A percentile compares a stretch with the other conserved stretches of the same genome.
Evolutionary conservation across 1,284 basidiomycete species (phyloP).

Genomic region (Apiotrichum brassicae): DNA sequence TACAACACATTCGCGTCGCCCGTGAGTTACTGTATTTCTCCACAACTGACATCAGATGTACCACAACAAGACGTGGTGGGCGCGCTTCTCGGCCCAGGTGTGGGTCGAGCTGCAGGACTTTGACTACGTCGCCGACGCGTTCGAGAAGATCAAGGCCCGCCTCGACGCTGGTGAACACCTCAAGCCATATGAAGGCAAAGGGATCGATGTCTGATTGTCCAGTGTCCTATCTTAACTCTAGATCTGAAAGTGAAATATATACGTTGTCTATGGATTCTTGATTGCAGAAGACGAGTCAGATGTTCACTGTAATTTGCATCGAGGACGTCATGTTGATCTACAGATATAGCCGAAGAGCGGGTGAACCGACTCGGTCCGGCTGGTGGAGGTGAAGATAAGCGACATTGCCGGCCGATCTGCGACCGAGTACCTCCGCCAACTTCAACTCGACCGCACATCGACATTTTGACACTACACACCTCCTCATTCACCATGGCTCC

Average conservation of each 20-base stretch:
- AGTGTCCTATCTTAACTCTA: too few species aligned
- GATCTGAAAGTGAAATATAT: neutral
- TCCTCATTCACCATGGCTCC: neutral
- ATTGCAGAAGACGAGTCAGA: too few species aligned
- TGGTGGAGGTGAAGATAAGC: neutral
- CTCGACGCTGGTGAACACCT: conserved; percentile 13
- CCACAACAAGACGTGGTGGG: conserved; percentile 65
- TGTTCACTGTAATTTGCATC: too few species aligned
- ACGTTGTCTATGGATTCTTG: too few species aligned
- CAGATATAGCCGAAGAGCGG: neutral
- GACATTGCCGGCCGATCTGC: too few species aligned
- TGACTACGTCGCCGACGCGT: conserved; percentile 28
- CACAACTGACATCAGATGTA: too few species aligned
- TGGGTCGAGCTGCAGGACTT: conserved; percentile 55
- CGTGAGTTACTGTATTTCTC: conserved; percentile 15
- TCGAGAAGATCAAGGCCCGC: conserved; percentile 29
- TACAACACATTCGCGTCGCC: conserved; percentile 28
- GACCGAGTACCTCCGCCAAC: too few species aligned
- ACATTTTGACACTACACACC: neutral
- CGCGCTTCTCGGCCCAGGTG: conserved; percentile 63
- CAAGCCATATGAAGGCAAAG: neutral
- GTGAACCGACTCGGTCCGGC: neutral
- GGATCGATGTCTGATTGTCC: neutral
- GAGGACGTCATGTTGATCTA: too few species aligned
- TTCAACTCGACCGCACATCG: too few species aligned